Percentiles rank a stretch among this genome's conserved stretches.
Conservation (phyloP, 306 rosid species). For the Pyrus betulifolia region DNA sequence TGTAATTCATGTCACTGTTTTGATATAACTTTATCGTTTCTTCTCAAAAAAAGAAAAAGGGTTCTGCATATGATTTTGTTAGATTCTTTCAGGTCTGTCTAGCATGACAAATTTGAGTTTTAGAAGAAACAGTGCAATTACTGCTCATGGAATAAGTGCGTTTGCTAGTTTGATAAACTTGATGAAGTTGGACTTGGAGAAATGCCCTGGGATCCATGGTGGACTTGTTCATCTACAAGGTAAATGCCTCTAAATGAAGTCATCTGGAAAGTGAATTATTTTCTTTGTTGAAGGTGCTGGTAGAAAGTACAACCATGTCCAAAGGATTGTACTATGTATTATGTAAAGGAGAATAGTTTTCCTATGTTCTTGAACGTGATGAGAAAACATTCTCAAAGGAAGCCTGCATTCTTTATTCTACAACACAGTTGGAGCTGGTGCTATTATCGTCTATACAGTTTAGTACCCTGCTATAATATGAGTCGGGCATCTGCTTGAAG, state of each 20-base stretch:
- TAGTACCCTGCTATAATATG: background rate
- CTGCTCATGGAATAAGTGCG: conserved; percentile 75
- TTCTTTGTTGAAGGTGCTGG: background rate
- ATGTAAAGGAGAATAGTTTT: background rate
- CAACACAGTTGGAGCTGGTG: background rate
- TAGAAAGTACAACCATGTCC: background rate
- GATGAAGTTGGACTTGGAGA: conserved; percentile 89
- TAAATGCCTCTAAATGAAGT: conserved; percentile 19
- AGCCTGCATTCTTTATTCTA: background rate
- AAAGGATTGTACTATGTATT: background rate
- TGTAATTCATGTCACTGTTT: too few relatives aligned
- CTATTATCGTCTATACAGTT: background rate
- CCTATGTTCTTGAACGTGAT: background rate
- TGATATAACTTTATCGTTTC: too few relatives aligned
- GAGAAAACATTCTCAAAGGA: background rate
- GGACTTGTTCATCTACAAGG: conserved; percentile 85
- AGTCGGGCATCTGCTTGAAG: background rate
- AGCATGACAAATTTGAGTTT: conserved; percentile 79
- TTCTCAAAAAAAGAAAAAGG: background rate
- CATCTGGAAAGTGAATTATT: background rate
- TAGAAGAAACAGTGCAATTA: conserved; percentile 70
- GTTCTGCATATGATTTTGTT: conserved; percentile 11
- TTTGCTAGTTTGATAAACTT: conserved; percentile 55
- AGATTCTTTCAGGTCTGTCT: conserved; percentile 56
- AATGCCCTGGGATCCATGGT: conserved; percentile 85